These are phyloP conservation scores for Lanzia echinophila DNA, from an alignment of 2,329 filamentous ascomycete genomes.

Conservation along the genomic window DNA sequence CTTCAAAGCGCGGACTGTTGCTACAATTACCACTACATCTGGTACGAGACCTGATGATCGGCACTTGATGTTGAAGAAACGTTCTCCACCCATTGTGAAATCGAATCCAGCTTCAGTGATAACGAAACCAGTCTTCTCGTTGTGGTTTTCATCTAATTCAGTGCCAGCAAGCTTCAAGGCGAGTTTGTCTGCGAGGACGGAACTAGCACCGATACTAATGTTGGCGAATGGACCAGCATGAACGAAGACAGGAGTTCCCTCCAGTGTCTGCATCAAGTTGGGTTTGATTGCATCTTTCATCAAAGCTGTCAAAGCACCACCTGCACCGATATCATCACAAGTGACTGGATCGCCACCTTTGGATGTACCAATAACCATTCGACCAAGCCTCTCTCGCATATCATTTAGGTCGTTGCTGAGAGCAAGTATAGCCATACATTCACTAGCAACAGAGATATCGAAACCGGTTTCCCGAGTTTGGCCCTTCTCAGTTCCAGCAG, in stretches of 20 bases:
- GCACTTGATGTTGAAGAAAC: slow-evolving; percentile 99
- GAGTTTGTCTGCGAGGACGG: slow-evolving; percentile 89
- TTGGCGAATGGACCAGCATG: slow-evolving; percentile 98
- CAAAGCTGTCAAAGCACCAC: slow-evolving; percentile 84
- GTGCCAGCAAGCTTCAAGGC: slow-evolving; percentile 94
- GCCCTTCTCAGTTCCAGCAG: slow-evolving; percentile 84
- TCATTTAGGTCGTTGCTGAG: slow-evolving; percentile 82
- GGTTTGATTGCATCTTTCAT: slow-evolving; percentile 99
- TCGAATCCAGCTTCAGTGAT: slow-evolving; percentile 97
- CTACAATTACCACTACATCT: slow-evolving; percentile 90
- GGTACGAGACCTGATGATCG: slow-evolving; percentile 86
- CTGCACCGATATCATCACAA: slow-evolving; percentile 89
- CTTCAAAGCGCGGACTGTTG: slow-evolving; percentile 91
- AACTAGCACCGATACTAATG: slow-evolving; percentile 95
- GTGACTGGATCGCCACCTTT: slow-evolving; percentile 83
- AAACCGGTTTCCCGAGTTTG: slow-evolving; percentile 85
- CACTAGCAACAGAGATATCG: slow-evolving; percentile 94
- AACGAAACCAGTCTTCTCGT: slow-evolving; percentile 80
- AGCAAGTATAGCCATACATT: slow-evolving; percentile 97
- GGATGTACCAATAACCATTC: slow-evolving; percentile 92
- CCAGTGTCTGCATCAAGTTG: slow-evolving; percentile 96
- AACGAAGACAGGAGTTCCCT: slow-evolving; percentile 95
- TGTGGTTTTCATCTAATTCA: slow-evolving; percentile 80
- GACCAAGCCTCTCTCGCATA: slow-evolving; percentile 86
- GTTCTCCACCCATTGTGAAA: slow-evolving; percentile 98